These are phyloP conservation scores for Rhodotorula graminis DNA, from an alignment of 768 basidiomycete species.

Conservation along the genomic window DNA sequence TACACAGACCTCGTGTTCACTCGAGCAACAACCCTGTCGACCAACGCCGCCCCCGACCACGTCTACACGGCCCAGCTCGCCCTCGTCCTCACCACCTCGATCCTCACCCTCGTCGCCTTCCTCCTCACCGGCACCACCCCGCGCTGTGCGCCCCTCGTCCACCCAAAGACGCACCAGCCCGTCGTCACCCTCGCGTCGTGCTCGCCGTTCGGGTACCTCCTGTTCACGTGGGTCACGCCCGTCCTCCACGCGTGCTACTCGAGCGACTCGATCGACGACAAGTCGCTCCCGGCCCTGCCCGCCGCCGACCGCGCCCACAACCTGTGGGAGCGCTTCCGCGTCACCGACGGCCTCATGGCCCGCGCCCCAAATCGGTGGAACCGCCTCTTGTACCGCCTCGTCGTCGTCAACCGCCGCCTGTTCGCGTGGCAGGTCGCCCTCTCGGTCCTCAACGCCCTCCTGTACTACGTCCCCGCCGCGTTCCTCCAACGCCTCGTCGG, in stretches of 20 bases:
- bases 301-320: conserved; percentile 25
- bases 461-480: conserved; percentile 43
- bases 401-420: conserved; percentile 18
- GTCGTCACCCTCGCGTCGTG: conserved; percentile 12
- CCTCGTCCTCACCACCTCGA: not conserved
- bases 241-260: conserved; percentile 2
- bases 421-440: conserved; percentile 27
- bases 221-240: conserved; percentile 32
- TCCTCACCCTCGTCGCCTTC: conserved; percentile 9
- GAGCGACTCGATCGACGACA: conserved; percentile 13
- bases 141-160: conserved; percentile 20
- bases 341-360: not conserved
- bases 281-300: conserved; percentile 10
- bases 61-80: not conserved
- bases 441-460: conserved; percentile 14
- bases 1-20: too few relatives aligned
- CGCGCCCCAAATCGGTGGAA: conserved; percentile 20
- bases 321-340: conserved; percentile 18
- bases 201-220: conserved; percentile 27
- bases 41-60: not conserved
- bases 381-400: conserved; percentile 28
- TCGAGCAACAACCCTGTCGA: too few relatives aligned
- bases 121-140: conserved; percentile 13
- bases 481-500: conserved; percentile 41
- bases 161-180: not conserved